Conservation (phyloP, 495 filamentous ascomycete species). For the Aspergillus campestris region DNA sequence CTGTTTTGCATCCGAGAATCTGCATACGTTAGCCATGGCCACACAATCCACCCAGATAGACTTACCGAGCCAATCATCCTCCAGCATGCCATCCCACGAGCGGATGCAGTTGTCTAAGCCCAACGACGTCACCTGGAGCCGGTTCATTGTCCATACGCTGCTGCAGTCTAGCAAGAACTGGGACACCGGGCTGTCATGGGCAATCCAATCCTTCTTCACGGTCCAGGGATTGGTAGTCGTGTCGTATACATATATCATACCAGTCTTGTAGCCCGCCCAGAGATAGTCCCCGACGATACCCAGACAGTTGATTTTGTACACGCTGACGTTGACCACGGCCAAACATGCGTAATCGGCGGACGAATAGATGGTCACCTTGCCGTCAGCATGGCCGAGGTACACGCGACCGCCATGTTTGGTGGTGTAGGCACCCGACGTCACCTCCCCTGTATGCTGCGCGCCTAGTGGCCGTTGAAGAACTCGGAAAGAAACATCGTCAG, state of each 20-base stretch:
- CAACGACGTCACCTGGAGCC: constrained; percentile 78
- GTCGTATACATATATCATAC: constrained; percentile 94
- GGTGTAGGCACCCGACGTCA: constrained; percentile 76
- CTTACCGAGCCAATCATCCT: constrained; percentile 85
- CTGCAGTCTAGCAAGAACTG: constrained; percentile 69
- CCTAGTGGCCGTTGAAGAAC: constrained; percentile 59
- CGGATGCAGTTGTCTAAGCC: constrained; percentile 80
- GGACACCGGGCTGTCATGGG: constrained; percentile 73
- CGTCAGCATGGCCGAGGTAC: constrained; percentile 87
- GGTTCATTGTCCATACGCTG: constrained; percentile 79
- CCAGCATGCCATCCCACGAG: constrained; percentile 87
- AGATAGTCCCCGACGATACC: constrained; percentile 74
- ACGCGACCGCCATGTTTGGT: constrained; percentile 69
- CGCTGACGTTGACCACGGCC: constrained; percentile 70
- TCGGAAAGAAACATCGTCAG: constrained; percentile 62
- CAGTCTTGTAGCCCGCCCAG: constrained; percentile 92
- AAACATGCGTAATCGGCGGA: constrained; percentile 63
- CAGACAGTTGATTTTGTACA: constrained; percentile 92
- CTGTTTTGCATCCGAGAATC: constrained; percentile 77
- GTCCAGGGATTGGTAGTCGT: constrained; percentile 73
- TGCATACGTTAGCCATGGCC: constrained; percentile 25
- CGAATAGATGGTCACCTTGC: constrained; percentile 90
- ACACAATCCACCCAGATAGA: neutral
- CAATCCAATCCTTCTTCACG: constrained; percentile 89
- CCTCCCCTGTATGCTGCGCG: constrained; percentile 63